Percentiles rank a stretch among this genome's conserved stretches.
These are phyloP conservation scores for Dioszegia crocea DNA, from an alignment of 768 basidiomycete genomes.

Conservation along the genomic window DNA sequence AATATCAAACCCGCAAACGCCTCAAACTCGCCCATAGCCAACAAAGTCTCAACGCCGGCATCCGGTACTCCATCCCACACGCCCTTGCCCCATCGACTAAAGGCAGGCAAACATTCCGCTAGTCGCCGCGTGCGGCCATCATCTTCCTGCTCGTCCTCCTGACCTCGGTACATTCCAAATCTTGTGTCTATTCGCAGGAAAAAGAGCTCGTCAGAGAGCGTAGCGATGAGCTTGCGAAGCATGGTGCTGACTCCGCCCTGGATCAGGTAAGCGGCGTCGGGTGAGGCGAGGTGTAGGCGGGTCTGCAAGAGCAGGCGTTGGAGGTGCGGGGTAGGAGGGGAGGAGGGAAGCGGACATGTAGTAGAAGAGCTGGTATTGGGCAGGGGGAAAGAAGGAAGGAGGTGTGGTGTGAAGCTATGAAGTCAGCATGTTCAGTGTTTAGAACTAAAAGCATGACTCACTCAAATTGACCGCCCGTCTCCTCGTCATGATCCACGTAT, in stretches of 20 bases:
- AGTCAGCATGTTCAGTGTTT: neutral
- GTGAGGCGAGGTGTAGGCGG: constrained; percentile 58
- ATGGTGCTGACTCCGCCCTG: constrained; percentile 70
- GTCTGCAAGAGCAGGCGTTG: constrained; percentile 66
- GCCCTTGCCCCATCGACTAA: constrained; percentile 66
- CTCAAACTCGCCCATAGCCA: constrained; percentile 36
- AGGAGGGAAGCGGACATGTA: constrained; percentile 43
- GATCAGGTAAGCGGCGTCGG: constrained; percentile 68
- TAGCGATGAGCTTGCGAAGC: constrained; percentile 61
- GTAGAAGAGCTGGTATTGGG: constrained; percentile 3
- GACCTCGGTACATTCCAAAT: neutral
- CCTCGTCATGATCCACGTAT: constrained; percentile 62
- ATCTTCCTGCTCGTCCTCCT: constrained; percentile 1
- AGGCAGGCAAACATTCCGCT: constrained; percentile 72
- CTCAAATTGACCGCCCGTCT: constrained; percentile 53
- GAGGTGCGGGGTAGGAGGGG: constrained; percentile 56
- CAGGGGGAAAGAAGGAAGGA: constrained; percentile 52
- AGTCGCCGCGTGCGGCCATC: constrained; percentile 56
- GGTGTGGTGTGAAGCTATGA: constrained; percentile 50
- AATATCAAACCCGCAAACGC: constrained; percentile 45
- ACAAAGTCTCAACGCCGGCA: constrained; percentile 36
- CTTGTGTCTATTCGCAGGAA: constrained; percentile 32
- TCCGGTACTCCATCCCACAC: constrained; percentile 45
- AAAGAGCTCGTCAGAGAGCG: constrained; percentile 64
- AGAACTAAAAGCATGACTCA: constrained; percentile 21